Evolutionary conservation across 495 filamentous ascomycete genomes (phyloP).

Genomic region (Talaromyces adpressus): DNA sequence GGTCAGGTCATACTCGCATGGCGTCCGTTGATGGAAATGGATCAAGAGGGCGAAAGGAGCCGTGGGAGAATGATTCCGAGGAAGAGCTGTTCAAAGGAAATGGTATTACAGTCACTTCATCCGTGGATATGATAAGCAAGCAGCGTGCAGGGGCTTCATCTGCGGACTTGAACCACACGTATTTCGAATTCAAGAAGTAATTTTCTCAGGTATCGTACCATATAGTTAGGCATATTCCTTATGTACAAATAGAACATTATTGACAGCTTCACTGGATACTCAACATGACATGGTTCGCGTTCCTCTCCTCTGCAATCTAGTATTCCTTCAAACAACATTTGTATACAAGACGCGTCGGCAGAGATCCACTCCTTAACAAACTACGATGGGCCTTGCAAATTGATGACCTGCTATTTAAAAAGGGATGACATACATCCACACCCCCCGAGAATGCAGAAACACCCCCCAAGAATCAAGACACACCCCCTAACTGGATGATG

Average conservation of each 20-base stretch:
- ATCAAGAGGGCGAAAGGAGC: not conserved
- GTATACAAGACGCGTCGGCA: too few species aligned
- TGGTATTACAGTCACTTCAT: not conserved
- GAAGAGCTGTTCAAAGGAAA: not conserved
- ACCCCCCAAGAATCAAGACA: too few species aligned
- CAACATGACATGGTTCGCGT: too few species aligned
- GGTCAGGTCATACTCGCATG: not conserved
- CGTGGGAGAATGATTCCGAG: not conserved
- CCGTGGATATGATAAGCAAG: not conserved
- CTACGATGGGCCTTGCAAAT: too few species aligned
- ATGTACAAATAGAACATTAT: not conserved
- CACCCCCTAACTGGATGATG: too few species aligned
- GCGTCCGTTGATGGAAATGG: not conserved
- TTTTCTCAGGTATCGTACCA: not conserved
- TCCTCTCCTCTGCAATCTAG: too few species aligned
- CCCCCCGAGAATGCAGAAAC: too few species aligned
- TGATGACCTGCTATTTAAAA: too few species aligned
- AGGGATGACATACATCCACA: too few species aligned
- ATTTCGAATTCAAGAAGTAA: slow-evolving; percentile 1
- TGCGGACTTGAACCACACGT: not conserved
- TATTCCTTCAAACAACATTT: too few species aligned
- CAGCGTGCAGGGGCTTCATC: not conserved
- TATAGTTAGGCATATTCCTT: not conserved
- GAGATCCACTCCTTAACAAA: too few species aligned
- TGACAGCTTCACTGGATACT: too few species aligned